Conservation (phyloP, 1,284 basidiomycete species). For the Ustilago lituana region DNA sequence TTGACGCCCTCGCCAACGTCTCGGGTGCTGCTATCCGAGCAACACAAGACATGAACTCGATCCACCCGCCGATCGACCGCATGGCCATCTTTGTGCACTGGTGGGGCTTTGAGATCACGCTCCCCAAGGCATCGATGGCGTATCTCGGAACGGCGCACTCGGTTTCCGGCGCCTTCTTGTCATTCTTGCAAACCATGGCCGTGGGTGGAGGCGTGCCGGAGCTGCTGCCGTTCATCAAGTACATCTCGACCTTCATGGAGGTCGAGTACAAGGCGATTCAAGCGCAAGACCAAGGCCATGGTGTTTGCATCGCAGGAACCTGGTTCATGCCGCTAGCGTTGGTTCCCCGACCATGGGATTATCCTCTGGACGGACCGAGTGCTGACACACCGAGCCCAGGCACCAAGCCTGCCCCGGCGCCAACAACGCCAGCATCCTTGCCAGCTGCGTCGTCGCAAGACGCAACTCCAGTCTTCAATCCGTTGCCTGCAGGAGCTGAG, state of each 20-base stretch:
- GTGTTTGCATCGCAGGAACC: slow-evolving; percentile 56
- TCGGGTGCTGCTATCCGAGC: slow-evolving; percentile 47
- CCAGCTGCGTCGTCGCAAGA: neutral
- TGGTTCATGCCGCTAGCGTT: slow-evolving; percentile 58
- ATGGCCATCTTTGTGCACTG: slow-evolving; percentile 63
- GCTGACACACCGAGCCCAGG: neutral
- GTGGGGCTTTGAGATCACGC: slow-evolving; percentile 64
- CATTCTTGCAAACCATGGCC: slow-evolving; percentile 59
- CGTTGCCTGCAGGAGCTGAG: neutral
- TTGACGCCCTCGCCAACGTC: slow-evolving; percentile 50
- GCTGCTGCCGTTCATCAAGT: slow-evolving; percentile 60
- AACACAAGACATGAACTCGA: slow-evolving; percentile 39
- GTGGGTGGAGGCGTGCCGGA: slow-evolving; percentile 57
- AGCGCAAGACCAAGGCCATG: slow-evolving; percentile 53
- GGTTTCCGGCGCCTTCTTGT: slow-evolving; percentile 55
- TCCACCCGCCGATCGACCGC: slow-evolving; percentile 57
- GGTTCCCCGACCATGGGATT: slow-evolving; percentile 51
- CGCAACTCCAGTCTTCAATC: neutral
- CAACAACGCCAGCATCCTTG: neutral
- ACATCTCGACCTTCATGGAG: slow-evolving; percentile 59
- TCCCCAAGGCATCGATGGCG: slow-evolving; percentile 53
- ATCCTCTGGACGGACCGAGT: slow-evolving; percentile 28
- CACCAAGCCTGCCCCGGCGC: neutral
- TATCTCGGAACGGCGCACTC: slow-evolving; percentile 60
- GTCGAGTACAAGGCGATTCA: slow-evolving; percentile 61